A percentile compares a stretch with the other conserved stretches of the same genome.
Evolutionary conservation across 179 eudicot genomes (phyloP).

Genomic region (Vitellaria paradoxa): DNA sequence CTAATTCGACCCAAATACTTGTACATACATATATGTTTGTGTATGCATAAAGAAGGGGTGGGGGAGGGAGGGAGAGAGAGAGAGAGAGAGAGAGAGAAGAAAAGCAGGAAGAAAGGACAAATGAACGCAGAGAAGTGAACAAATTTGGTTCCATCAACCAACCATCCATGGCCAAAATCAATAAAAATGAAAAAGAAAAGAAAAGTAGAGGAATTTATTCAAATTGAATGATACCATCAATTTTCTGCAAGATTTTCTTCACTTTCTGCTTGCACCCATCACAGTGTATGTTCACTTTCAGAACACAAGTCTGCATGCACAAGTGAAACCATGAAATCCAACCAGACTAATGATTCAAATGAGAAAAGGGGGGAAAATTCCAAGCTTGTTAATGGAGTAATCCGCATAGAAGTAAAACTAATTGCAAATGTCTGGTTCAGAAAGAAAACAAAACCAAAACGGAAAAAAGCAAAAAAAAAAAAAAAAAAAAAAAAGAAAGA

Average conservation of each 20-base stretch:
- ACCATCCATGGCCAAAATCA: constrained; percentile 17
- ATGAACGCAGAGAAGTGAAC: neutral
- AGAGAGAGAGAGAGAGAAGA: neutral
- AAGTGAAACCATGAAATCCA: too few relatives aligned
- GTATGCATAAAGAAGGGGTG: too few relatives aligned
- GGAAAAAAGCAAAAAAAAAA: neutral
- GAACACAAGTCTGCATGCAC: constrained; percentile 61
- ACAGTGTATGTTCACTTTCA: constrained; percentile 66
- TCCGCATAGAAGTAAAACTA: neutral
- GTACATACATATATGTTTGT: too few relatives aligned
- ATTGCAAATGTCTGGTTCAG: neutral
- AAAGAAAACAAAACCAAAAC: too few relatives aligned
- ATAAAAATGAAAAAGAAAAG: neutral
- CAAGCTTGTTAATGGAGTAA: neutral
- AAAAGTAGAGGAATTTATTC: too few relatives aligned
- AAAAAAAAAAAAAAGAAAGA: neutral
- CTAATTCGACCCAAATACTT: neutral
- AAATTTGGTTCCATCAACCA: too few relatives aligned
- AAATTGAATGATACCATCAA: constrained; percentile 75
- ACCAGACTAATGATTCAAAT: too few relatives aligned
- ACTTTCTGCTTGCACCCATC: constrained; percentile 68
- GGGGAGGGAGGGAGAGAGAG: too few relatives aligned
- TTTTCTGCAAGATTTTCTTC: constrained; percentile 63
- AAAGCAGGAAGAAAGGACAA: neutral
- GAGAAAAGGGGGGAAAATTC: neutral